phyloP scores from a whole-genome alignment of 2,329 filamentous ascomycete genomes.

The Ophiocordyceps australis region DNA sequence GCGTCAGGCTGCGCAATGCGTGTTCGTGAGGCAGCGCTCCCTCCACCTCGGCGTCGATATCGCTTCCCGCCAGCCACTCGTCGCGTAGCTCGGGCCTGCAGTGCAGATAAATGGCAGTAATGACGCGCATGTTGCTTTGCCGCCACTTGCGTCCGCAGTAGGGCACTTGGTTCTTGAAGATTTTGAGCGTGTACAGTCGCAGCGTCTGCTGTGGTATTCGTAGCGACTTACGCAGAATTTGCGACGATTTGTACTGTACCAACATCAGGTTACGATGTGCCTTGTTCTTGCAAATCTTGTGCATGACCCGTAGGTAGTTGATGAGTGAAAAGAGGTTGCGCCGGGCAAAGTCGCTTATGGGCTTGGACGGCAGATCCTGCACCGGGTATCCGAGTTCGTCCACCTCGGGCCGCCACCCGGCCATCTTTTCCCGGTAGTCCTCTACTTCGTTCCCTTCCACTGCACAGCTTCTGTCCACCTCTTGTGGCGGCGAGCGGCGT shows the following conservation, averaged over 20 bases:
- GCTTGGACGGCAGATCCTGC: constrained; percentile 48
- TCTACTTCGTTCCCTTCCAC: constrained; percentile 2
- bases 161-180: constrained; percentile 97
- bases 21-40: constrained; percentile 85
- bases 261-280: constrained; percentile 86
- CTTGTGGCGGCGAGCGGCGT: constrained; percentile 24
- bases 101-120: constrained; percentile 89
- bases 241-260: constrained; percentile 87
- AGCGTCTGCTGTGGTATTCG: constrained; percentile 79
- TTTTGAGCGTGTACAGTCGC: constrained; percentile 84
- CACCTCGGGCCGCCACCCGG: constrained; percentile 36
- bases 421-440: constrained; percentile 3
- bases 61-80: constrained; percentile 83
- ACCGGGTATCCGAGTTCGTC: constrained; percentile 79
- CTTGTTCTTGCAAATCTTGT: constrained; percentile 93
- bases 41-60: constrained; percentile 87
- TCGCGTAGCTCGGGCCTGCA: constrained; percentile 84
- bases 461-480: constrained; percentile 5
- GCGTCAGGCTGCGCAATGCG: constrained; percentile 70
- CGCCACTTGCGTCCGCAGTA: constrained; percentile 98
- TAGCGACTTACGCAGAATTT: constrained; percentile 78
- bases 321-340: constrained; percentile 92
- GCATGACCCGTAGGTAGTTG: constrained; percentile 89
- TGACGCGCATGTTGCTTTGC: constrained; percentile 95
- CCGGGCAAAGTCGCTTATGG: constrained; percentile 79